Base-by-base conservation (phyloP, 345 rosid species). In the Nasturtium officinale region DNA sequence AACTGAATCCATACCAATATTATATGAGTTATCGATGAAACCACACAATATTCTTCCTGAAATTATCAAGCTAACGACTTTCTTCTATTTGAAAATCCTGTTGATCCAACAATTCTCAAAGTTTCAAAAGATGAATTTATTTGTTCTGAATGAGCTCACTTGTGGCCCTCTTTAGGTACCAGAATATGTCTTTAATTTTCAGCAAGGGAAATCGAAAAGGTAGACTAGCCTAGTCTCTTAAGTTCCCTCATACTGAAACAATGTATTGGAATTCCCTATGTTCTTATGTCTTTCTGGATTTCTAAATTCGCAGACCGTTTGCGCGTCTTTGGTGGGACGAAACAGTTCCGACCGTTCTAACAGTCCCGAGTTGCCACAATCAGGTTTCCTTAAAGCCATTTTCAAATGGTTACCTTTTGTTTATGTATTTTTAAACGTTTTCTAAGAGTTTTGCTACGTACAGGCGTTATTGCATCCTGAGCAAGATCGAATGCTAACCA, bases 301-400 rank as follows among this genome's bases (percentile, higher is more conserved):
- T 43, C 18, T 9, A 46, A 6, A 29, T 40, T 17, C 67, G 71
- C 80, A 94, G 98, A 67, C 96, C 97, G 12, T 94, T 85, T 80
- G 96, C 77, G 5, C 88, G 97, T 77, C 75, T 94, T 69, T 94
- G 98, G 97, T 94, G 98, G 97, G 98, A 94, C 56, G 97, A 94
- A 72, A 91, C 96, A 2, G 89, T 91, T 80, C 83, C 97, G 17
- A 94, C 97, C 6, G 81, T 94, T 16, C 68, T 91, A 48, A 91
- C 97, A 52, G 72, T 30, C 54, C 91, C 96, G 13, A 65, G 70
- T 67, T 82, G 82, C 80, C 89, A 80, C 74, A 82, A 65, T 85
- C 91, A 85, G 98, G 97, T 94, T 10, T 63, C 28, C 58, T 35
- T 50, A 57, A 62, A 23, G 29, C 45, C 63, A 62, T 48, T 15